These are phyloP conservation scores for Phragmites australis DNA, from an alignment of 176 grass and related monocot species.

Conservation along the genomic window DNA sequence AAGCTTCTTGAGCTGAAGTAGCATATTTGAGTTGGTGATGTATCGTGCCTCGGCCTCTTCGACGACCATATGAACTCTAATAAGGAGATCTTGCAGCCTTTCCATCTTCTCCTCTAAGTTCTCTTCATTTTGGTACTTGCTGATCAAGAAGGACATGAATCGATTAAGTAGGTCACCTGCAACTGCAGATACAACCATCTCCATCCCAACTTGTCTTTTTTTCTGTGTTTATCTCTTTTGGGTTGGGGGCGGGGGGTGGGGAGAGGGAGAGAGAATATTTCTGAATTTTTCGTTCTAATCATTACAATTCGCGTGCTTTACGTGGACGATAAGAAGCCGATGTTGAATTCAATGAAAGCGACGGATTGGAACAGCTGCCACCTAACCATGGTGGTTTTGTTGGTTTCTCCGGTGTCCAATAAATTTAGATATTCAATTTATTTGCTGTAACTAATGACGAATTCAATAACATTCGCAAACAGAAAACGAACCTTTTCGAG, in stretches of 20 bases:
- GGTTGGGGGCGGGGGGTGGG: too few species aligned
- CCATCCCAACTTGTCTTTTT: neutral
- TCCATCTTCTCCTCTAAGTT: conserved; percentile 10
- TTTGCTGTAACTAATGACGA: too few species aligned
- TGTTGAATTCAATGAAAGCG: neutral
- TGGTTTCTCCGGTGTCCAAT: too few species aligned
- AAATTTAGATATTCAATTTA: too few species aligned
- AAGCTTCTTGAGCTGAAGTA: conserved; percentile 32
- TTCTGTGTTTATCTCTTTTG: neutral
- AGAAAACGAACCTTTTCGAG: too few species aligned
- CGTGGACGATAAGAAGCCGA: neutral
- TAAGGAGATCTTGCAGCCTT: conserved; percentile 35
- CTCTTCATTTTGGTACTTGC: neutral
- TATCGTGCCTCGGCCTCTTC: conserved; percentile 28
- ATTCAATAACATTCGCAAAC: too few species aligned
- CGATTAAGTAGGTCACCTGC: conserved; percentile 35
- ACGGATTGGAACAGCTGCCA: neutral
- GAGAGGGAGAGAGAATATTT: too few species aligned
- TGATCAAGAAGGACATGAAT: conserved; percentile 37
- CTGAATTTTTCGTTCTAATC: neutral
- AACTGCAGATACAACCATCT: conserved; percentile 34
- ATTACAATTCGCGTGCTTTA: neutral
- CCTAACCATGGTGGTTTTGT: neutral
- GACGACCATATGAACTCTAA: conserved; percentile 34
- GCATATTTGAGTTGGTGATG: conserved; percentile 38